Evolutionary conservation across 2,329 filamentous ascomycete genomes (phyloP).

Genomic region (Neocucurbitaria cava): DNA sequence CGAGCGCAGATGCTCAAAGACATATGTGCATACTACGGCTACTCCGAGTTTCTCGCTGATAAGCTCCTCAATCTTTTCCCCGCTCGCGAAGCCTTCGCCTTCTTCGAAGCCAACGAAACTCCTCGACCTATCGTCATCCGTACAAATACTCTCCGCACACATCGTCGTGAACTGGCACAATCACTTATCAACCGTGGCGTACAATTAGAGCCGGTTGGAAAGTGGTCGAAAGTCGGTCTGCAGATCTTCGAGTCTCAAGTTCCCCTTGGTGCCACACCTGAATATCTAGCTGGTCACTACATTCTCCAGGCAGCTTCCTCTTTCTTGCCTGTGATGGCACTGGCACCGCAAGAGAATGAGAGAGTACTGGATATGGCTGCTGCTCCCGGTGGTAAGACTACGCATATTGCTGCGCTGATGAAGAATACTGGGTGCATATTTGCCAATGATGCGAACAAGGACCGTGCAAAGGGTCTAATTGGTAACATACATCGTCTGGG

Average conservation of each 20-base stretch:
- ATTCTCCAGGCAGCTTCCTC: constrained; percentile 96
- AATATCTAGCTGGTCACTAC: constrained; percentile 97
- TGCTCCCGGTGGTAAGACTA: constrained; percentile 94
- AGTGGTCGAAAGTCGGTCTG: constrained; percentile 97
- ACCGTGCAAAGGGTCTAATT: constrained; percentile 93
- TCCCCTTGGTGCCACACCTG: constrained; percentile 90
- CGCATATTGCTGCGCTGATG: constrained; percentile 95
- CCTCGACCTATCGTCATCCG: constrained; percentile 92
- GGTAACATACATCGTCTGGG: constrained; percentile 94
- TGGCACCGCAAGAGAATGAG: constrained; percentile 92
- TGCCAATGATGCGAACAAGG: constrained; percentile 95
- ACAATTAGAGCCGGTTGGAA: constrained; percentile 93
- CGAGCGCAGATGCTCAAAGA: constrained; percentile 86
- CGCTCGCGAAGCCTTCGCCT: constrained; percentile 92
- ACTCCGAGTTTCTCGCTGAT: constrained; percentile 91
- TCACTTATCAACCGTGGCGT: constrained; percentile 95
- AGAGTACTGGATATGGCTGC: constrained; percentile 93
- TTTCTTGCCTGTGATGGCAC: constrained; percentile 96
- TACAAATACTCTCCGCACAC: constrained; percentile 89
- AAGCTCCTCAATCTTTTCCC: constrained; percentile 94
- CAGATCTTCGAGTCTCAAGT: constrained; percentile 93
- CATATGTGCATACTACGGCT: constrained; percentile 95
- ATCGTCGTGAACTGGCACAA: constrained; percentile 82
- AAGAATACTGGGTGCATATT: constrained; percentile 96
- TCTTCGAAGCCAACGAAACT: constrained; percentile 98